phyloP scores from a whole-genome alignment of 129 eudicot genomes.

The Oenanthe sinensis region DNA sequence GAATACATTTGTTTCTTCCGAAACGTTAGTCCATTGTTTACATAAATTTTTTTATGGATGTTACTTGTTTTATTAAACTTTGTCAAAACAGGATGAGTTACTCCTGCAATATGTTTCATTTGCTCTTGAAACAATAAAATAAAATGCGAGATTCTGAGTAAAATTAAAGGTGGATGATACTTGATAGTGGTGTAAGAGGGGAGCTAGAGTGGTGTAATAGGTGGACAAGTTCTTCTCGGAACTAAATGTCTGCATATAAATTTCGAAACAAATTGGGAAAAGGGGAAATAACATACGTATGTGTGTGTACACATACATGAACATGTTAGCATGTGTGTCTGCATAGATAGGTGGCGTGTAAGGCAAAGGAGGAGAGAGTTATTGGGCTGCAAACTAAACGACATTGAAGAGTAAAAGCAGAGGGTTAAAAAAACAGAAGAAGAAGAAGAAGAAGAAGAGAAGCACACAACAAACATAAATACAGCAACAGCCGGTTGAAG shows the following conservation, averaged over 20 bases:
- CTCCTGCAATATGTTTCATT: no score
- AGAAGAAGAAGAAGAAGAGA: not conserved
- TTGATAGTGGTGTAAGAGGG: no score
- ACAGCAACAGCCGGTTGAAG: not conserved
- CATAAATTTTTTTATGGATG: not conserved
- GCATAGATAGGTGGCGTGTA: not conserved
- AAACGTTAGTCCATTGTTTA: not conserved
- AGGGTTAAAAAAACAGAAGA: not conserved
- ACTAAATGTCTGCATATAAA: not conserved
- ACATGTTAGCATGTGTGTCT: not conserved
- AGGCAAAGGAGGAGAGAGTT: not conserved
- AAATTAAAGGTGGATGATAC: no score
- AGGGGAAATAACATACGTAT: not conserved
- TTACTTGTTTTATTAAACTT: not conserved
- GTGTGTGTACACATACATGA: not conserved
- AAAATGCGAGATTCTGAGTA: no score
- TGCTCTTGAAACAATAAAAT: no score
- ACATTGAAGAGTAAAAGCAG: not conserved
- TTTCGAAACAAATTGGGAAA: not conserved
- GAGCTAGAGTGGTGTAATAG: no score
- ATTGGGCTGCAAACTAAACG: conserved; percentile 3
- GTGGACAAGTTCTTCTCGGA: not conserved
- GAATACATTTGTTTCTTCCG: not conserved
- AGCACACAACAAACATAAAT: not conserved
- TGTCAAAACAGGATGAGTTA: no score